Percentiles rank a stretch among this genome's conserved stretches.
Evolutionary conservation across 2,329 filamentous ascomycete genomes (phyloP).

Genomic region (Aspergillus transmontanensis): DNA sequence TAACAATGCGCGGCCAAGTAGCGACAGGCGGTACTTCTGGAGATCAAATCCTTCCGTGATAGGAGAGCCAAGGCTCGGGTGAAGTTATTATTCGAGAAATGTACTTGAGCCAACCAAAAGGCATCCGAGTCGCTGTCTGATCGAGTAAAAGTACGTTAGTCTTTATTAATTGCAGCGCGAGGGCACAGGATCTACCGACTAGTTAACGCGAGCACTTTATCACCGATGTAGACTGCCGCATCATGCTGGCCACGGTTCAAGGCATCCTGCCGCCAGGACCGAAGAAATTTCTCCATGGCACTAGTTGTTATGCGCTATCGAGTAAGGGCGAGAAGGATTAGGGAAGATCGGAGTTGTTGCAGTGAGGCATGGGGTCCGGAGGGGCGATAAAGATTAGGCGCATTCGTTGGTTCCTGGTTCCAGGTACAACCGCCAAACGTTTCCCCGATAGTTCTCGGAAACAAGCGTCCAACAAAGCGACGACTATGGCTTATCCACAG

Average conservation of each 20-base stretch:
- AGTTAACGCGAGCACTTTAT: slow-evolving; percentile 93
- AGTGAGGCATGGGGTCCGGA: slow-evolving; percentile 3
- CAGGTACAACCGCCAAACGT: background rate
- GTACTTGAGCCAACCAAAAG: slow-evolving; percentile 97
- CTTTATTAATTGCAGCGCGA: background rate
- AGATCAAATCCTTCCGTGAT: slow-evolving; percentile 77
- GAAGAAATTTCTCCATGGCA: slow-evolving; percentile 86
- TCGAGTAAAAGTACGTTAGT: background rate
- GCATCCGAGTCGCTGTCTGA: slow-evolving; percentile 90
- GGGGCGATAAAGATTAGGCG: background rate
- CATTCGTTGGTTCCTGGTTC: background rate
- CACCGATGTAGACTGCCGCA: slow-evolving; percentile 92
- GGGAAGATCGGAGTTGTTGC: background rate
- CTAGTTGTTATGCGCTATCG: background rate
- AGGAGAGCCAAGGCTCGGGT: slow-evolving; percentile 87
- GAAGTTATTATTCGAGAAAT: slow-evolving; percentile 94
- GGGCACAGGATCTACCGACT: slow-evolving; percentile 58
- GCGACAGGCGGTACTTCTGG: slow-evolving; percentile 80
- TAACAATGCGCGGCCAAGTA: slow-evolving; percentile 94
- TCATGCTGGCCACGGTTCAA: slow-evolving; percentile 96
- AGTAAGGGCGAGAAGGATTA: background rate
- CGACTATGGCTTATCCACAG: background rate
- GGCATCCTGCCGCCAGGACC: slow-evolving; percentile 93
- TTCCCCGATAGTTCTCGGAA: background rate
- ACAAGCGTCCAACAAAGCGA: background rate